phyloP scores from a whole-genome alignment of 2,329 filamentous ascomycete genomes.

The Pseudocercospora musae region DNA sequence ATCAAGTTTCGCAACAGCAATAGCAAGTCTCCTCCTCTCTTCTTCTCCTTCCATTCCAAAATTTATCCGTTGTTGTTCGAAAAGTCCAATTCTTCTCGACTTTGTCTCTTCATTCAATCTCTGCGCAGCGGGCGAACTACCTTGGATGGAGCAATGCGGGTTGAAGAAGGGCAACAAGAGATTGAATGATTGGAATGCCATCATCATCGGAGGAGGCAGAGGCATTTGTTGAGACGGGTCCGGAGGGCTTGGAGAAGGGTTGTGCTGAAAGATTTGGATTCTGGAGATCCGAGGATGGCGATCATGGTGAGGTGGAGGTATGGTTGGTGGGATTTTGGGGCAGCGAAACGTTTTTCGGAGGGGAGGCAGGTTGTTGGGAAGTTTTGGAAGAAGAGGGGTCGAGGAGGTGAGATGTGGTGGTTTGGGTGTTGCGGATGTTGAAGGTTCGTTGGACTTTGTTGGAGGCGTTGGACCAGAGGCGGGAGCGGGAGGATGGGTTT shows the following conservation, averaged over 20 bases:
- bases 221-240: neutral
- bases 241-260: neutral
- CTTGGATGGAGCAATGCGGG: neutral
- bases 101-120: neutral
- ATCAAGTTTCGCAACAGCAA: conserved; percentile 2
- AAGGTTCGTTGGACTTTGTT: neutral
- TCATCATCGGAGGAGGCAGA: neutral
- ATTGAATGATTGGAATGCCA: neutral
- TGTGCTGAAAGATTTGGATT: neutral
- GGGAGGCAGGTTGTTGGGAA: neutral
- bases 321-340: neutral
- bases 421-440: neutral
- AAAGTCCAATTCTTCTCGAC: neutral
- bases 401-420: neutral
- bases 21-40: conserved; percentile 1
- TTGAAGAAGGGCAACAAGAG: neutral
- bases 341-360: neutral
- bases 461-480: neutral
- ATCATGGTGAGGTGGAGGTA: conserved; percentile 4
- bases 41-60: neutral
- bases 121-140: neutral
- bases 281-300: neutral
- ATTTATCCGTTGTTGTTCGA: neutral
- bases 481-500: neutral
- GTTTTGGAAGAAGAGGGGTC: neutral